Evolutionary conservation across 495 filamentous ascomycete genomes (phyloP).

Genomic region (Penicillium lividum): DNA sequence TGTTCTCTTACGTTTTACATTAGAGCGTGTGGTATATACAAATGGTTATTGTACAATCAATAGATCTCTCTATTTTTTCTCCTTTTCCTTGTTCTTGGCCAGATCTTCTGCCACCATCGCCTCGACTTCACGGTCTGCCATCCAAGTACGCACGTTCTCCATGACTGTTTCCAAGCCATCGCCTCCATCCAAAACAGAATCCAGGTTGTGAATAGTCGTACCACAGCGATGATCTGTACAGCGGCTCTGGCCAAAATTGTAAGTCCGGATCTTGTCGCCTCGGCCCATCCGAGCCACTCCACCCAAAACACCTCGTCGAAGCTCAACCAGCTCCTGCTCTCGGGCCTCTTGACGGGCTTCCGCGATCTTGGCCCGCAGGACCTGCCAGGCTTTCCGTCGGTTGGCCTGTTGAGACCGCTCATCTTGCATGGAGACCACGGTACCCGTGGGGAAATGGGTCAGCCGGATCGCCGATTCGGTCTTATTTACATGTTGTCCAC

Average conservation of each 20-base stretch:
- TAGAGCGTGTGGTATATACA: slow-evolving; percentile 15
- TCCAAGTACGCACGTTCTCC: slow-evolving; percentile 78
- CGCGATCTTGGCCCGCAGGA: slow-evolving; percentile 81
- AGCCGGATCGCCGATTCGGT: slow-evolving; percentile 94
- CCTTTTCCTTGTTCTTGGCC: slow-evolving; percentile 24
- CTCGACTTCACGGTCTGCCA: slow-evolving; percentile 75
- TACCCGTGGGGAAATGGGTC: slow-evolving; percentile 87
- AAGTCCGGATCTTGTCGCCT: slow-evolving; percentile 91
- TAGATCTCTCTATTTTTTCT: slow-evolving; percentile 9
- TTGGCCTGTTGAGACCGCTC: slow-evolving; percentile 88
- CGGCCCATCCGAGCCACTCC: slow-evolving; percentile 80
- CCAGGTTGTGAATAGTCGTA: slow-evolving; percentile 76
- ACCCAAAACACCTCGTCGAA: slow-evolving; percentile 73
- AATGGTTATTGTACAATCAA: slow-evolving; percentile 26
- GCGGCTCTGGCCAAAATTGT: slow-evolving; percentile 90
- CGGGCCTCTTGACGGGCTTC: slow-evolving; percentile 78
- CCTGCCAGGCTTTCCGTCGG: slow-evolving; percentile 78
- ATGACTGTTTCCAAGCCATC: slow-evolving; percentile 73
- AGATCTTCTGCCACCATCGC: slow-evolving; percentile 56
- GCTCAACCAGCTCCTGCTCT: slow-evolving; percentile 73
- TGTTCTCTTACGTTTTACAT: slow-evolving; percentile 46
- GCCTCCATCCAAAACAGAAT: slow-evolving; percentile 74
- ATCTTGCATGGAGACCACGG: slow-evolving; percentile 88
- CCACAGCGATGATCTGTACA: slow-evolving; percentile 94
- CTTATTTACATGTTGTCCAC: slow-evolving; percentile 97